These are phyloP conservation scores for Ophiostoma himal-ulmi DNA, from an alignment of 2,329 filamentous ascomycete species.

Conservation along the genomic window DNA sequence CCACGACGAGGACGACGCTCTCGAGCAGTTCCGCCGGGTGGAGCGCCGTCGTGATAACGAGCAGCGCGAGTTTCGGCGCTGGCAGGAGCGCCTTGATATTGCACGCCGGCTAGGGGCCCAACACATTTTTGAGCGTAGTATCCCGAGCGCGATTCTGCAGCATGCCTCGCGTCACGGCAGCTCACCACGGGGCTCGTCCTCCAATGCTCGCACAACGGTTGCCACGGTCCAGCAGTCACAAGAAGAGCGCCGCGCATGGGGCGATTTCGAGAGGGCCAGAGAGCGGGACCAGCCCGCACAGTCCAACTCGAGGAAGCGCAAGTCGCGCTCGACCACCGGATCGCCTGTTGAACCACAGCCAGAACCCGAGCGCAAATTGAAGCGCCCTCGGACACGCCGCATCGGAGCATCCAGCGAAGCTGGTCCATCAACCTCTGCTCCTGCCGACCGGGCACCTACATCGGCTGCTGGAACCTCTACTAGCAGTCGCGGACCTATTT, in stretches of 20 bases:
- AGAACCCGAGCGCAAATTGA: slow-evolving; percentile 75
- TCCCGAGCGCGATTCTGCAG: slow-evolving; percentile 54
- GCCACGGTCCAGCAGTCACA: slow-evolving; percentile 60
- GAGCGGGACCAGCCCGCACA: slow-evolving; percentile 51
- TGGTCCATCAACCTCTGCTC: slow-evolving; percentile 35
- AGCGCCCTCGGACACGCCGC: slow-evolving; percentile 75
- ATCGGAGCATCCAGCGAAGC: slow-evolving; percentile 46
- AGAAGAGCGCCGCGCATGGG: slow-evolving; percentile 82
- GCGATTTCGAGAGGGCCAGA: slow-evolving; percentile 78
- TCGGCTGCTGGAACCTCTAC: not conserved
- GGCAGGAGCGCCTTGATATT: slow-evolving; percentile 78
- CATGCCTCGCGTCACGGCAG: slow-evolving; percentile 47
- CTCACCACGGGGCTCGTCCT: slow-evolving; percentile 4
- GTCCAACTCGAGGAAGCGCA: slow-evolving; percentile 63
- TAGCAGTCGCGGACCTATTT: not conserved
- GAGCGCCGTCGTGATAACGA: slow-evolving; percentile 49
- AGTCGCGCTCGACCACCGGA: slow-evolving; percentile 60
- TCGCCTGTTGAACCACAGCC: slow-evolving; percentile 63
- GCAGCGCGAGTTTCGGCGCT: slow-evolving; percentile 59
- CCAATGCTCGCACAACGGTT: slow-evolving; percentile 39
- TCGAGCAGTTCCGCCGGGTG: slow-evolving; percentile 49
- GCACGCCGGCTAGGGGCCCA: slow-evolving; percentile 72
- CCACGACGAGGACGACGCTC: slow-evolving; percentile 66
- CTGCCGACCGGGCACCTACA: slow-evolving; percentile 19
- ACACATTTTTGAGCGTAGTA: slow-evolving; percentile 62